Conservation (phyloP, 2,329 filamentous ascomycete genomes). For the Akanthomyces lecanii region DNA sequence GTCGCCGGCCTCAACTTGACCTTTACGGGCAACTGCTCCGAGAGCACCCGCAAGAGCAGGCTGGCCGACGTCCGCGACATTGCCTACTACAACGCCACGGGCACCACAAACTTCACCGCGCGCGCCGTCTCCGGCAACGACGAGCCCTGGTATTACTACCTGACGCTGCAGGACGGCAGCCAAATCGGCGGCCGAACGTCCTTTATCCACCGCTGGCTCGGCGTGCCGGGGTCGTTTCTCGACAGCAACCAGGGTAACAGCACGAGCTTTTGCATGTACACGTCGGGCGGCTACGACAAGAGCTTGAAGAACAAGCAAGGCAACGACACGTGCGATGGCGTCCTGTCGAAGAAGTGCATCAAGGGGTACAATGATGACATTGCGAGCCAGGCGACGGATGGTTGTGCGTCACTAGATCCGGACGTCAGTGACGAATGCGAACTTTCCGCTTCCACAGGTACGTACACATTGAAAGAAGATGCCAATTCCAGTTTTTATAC, state of each 20-base stretch:
- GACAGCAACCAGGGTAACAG: background rate
- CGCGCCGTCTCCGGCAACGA: background rate
- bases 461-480: background rate
- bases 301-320: background rate
- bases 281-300: background rate
- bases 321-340: background rate
- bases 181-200: background rate
- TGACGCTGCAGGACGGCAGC: background rate
- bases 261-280: background rate
- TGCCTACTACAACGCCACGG: slow-evolving; percentile 75
- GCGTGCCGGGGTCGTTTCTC: background rate
- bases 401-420: background rate
- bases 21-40: background rate
- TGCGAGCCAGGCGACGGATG: too few species aligned
- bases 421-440: background rate
- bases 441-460: background rate
- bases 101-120: background rate
- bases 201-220: background rate
- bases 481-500: too few species aligned
- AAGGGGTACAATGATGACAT: background rate
- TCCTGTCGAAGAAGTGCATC: background rate
- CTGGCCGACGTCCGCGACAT: slow-evolving; percentile 82
- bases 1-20: background rate
- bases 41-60: too few species aligned
- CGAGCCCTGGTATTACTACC: slow-evolving; percentile 1